Base-by-base conservation (phyloP, 306 rosid species). In the Sindora glabra region DNA sequence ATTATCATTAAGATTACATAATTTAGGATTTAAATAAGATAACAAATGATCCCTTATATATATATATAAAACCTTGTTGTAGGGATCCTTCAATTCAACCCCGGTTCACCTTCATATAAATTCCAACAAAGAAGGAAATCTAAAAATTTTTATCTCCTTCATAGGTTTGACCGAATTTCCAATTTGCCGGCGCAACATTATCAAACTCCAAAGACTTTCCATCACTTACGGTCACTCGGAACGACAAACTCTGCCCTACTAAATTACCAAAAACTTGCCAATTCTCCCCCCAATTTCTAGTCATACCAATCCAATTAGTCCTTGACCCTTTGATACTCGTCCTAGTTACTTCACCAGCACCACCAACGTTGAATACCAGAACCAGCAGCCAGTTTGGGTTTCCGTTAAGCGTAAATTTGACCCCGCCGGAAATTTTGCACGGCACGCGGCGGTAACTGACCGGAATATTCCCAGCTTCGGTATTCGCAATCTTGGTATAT, bases 231-330 rank as follows among this genome's bases (percentile, higher is more conserved):
- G 80, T 68, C 0, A 82, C 76, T 29, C 5, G 15, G 52, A 82
- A 82, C 0, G 97, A 82, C 71, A 90, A 64, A 16, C 73, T 5
- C 40, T 80, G 83, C 12, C 95, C 95, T 1, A 63, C 62, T 2
- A 84, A 22, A 2, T 10, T 16, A 1, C 0, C 0, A 0, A 59
- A 49, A 0, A 54, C 39, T 39, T 63, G 59, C 85, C 85, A 84
- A 17, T 78, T 61, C n/a, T 80, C 80, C 0, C 95, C 97, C 96
- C 95, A 90, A 0, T 62, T 79, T 1, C 78, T 71, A 0, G 67
- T 3, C 95, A 85, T 81, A 2, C 47, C 52, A 49, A 57, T 0
- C 97, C 89, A 90, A 0, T 3, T 36, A 4, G 44, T 24, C 0
- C n/a, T 17, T 0, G 80, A 63, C 0, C 91, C 94, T 37, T 33